Conservation (phyloP, 331 rosid genomes). For the Pyracantha coccinea region DNA sequence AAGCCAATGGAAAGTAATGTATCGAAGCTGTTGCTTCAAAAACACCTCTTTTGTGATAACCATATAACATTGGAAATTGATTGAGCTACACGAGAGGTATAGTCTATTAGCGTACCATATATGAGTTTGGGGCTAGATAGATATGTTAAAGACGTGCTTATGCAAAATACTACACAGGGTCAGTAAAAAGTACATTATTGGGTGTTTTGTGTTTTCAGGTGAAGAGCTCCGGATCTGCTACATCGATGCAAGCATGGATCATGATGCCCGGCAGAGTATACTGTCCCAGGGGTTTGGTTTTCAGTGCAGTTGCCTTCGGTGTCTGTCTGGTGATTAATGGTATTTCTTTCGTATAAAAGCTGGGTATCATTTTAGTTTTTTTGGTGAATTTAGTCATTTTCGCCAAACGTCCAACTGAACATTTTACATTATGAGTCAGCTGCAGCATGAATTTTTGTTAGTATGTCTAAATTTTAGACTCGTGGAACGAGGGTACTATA, state of each 20-base stretch:
- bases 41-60: background rate
- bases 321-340: conserved; percentile 50
- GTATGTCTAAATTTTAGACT: no score
- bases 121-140: background rate
- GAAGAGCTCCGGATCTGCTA: conserved; percentile 96
- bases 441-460: no score
- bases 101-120: background rate
- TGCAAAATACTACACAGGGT: background rate
- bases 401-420: no score
- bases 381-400: no score
- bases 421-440: no score
- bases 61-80: background rate
- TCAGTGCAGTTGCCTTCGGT: conserved; percentile 64
- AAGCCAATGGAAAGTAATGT: background rate
- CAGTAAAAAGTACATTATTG: background rate
- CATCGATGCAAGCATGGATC: conserved; percentile 72
- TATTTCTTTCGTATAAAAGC: background rate
- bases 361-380: no score
- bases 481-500: no score
- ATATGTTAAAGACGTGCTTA: background rate
- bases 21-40: background rate
- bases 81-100: background rate
- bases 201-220: conserved; percentile 38
- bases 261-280: conserved; percentile 53
- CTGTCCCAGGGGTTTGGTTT: conserved; percentile 75